Evolutionary conservation across 2,329 filamentous ascomycete genomes (phyloP).

Genomic region (Helotiales sp.): DNA sequence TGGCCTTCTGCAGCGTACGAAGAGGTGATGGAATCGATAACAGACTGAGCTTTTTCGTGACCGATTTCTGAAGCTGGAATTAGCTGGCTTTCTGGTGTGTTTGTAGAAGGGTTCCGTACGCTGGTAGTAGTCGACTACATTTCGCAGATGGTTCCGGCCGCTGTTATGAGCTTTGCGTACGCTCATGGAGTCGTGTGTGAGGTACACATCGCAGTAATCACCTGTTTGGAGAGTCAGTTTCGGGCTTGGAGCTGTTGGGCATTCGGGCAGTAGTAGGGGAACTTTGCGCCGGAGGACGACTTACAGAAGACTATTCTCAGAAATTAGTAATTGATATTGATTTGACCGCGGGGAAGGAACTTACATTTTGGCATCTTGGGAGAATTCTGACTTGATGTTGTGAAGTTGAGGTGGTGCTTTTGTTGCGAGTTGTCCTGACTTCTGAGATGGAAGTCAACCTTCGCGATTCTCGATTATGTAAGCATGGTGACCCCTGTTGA

Average conservation of each 20-base stretch:
- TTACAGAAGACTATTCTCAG: slow-evolving; percentile 70
- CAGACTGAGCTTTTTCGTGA: slow-evolving; percentile 96
- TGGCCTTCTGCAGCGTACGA: slow-evolving; percentile 96
- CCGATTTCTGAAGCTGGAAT: slow-evolving; percentile 74
- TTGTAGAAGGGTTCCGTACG: slow-evolving; percentile 56
- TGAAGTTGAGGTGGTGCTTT: neutral
- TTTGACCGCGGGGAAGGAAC: slow-evolving; percentile 44
- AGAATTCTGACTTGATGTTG: slow-evolving; percentile 1
- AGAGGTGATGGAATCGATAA: slow-evolving; percentile 96
- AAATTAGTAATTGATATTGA: slow-evolving; percentile 44
- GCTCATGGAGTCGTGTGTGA: slow-evolving; percentile 99
- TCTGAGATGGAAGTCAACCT: neutral
- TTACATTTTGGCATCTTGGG: slow-evolving; percentile 86
- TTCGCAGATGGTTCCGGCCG: slow-evolving; percentile 94
- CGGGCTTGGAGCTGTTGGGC: slow-evolving; percentile 13
- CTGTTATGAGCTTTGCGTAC: slow-evolving; percentile 98
- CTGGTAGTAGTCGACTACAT: slow-evolving; percentile 98
- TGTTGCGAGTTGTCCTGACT: neutral
- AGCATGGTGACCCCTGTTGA: neutral
- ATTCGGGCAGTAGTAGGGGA: slow-evolving; percentile 20
- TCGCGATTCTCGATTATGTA: slow-evolving; percentile 1
- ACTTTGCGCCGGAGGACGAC: slow-evolving; percentile 39
- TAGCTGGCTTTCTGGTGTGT: slow-evolving; percentile 7
- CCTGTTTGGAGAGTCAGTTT: slow-evolving; percentile 50
- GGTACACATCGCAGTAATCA: slow-evolving; percentile 99